A percentile compares a stretch with the other conserved stretches of the same genome.
Conservation (phyloP, 1,284 basidiomycete species). For the Apiotrichum gracile region DNA sequence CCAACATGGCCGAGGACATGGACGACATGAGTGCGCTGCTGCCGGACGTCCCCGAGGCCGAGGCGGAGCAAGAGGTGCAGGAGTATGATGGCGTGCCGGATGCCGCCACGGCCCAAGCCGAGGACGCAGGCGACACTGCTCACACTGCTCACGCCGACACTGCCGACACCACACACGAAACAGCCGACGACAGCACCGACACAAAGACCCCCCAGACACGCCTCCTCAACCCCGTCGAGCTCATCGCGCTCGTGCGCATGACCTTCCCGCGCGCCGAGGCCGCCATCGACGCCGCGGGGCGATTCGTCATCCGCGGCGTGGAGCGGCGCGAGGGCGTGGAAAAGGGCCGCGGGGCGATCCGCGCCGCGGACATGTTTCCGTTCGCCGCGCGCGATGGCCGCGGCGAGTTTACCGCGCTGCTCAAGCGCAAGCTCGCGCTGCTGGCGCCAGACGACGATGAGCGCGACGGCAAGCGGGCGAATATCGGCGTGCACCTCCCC, state of each 20-base stretch:
- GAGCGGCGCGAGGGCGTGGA: constrained; percentile 32
- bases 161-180: background rate
- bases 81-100: too few relatives aligned
- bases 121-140: too few relatives aligned
- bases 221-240: constrained; percentile 38
- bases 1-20: constrained; percentile 6
- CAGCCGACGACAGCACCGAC: background rate
- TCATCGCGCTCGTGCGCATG: constrained; percentile 38
- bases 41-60: background rate
- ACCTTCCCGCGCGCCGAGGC: constrained; percentile 39
- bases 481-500: constrained; percentile 14
- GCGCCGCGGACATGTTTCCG: constrained; percentile 35
- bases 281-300: constrained; percentile 29
- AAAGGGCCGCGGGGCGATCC: constrained; percentile 17
- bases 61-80: background rate
- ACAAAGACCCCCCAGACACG: constrained; percentile 19
- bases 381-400: constrained; percentile 37
- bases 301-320: constrained; percentile 37
- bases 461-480: constrained; percentile 1
- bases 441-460: constrained; percentile 17
- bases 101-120: too few relatives aligned
- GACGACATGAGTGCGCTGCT: constrained; percentile 22
- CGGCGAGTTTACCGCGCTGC: constrained; percentile 24
- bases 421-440: constrained; percentile 30
- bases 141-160: background rate